Base-by-base conservation (phyloP, 768 basidiomycete species). In the Termitomyces sp. region DNA sequence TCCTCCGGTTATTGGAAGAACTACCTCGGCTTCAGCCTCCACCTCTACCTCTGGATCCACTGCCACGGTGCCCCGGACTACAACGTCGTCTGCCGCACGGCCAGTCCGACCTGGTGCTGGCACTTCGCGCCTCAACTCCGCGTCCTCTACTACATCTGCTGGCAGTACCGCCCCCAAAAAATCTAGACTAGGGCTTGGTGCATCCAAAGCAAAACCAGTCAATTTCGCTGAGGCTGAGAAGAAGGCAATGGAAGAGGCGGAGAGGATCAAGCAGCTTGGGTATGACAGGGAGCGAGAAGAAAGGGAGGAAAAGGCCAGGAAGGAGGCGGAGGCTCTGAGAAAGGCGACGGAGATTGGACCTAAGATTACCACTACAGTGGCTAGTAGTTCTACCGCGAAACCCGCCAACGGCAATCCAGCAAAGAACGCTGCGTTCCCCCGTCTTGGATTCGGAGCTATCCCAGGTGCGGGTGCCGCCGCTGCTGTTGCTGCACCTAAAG, bases 151-250 rank as follows among this genome's bases (percentile, higher is more conserved):
- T 7, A 56, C 68, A 18, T 63, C 64, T 26, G 38, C 64, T 20
- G 35, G 58, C 71, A 18, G 66, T 71, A 33, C 77, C 7, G 67
- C 72, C 5, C 70, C 80, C 6, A 86, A 85, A 71, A 90, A 91
- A 69, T 78, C 81, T 8, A 88, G 88, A 66, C 80, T 89, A 14
- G 92, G 91, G 30, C 81, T 95, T 1, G 95, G 96, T 14, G 97
- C 95, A 9, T 89, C 90, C 69, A 95, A 93, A 71, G 83, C 93
- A 0, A 87, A 84, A 7, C 82, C 89, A 1, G 87, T 98, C 64
- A 87, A 98, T 74, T 99, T 99, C 70, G 97, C 90, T 20, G 93
- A 93, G 66, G 97, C 94, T 0, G 95, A 98, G 71, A 79, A 88
- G 32, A 89, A 89, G 64, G 97, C 97, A 0, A 70, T 82, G 30